These are phyloP conservation scores for Trichoderma breve DNA, from an alignment of 2,329 filamentous ascomycete genomes.

Conservation along the genomic window DNA sequence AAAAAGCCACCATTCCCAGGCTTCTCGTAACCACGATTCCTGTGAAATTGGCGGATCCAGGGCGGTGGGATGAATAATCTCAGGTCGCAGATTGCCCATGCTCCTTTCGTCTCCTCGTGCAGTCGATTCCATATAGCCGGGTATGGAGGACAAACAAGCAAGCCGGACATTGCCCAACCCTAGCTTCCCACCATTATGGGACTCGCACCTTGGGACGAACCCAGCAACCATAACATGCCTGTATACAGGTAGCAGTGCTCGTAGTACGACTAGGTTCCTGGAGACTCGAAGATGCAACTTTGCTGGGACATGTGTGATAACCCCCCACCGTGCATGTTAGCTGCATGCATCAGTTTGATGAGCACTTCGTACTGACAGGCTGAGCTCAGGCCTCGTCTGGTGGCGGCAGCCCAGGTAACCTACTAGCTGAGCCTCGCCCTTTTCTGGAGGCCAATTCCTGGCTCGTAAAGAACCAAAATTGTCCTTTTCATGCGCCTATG, in stretches of 20 bases:
- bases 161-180: neutral
- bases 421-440: neutral
- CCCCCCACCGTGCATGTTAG: neutral
- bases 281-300: neutral
- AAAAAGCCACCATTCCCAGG: neutral
- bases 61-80: neutral
- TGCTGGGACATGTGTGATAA: neutral
- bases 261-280: neutral
- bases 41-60: neutral
- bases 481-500: neutral
- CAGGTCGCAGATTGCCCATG: neutral
- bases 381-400: neutral
- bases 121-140: neutral
- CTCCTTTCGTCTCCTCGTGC: slow-evolving; percentile 2
- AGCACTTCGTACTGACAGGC: neutral
- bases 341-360: slow-evolving; percentile 5
- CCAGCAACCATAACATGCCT: neutral
- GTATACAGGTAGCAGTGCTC: neutral
- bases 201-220: neutral
- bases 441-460: neutral
- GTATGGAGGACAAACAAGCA: neutral
- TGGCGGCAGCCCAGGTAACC: neutral
- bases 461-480: neutral
- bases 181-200: neutral
- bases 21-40: neutral